Percentiles rank a stretch among this genome's conserved stretches.
These are phyloP conservation scores for Aurinia saxatilis DNA, from an alignment of 345 rosid genomes.

Conservation along the genomic window DNA sequence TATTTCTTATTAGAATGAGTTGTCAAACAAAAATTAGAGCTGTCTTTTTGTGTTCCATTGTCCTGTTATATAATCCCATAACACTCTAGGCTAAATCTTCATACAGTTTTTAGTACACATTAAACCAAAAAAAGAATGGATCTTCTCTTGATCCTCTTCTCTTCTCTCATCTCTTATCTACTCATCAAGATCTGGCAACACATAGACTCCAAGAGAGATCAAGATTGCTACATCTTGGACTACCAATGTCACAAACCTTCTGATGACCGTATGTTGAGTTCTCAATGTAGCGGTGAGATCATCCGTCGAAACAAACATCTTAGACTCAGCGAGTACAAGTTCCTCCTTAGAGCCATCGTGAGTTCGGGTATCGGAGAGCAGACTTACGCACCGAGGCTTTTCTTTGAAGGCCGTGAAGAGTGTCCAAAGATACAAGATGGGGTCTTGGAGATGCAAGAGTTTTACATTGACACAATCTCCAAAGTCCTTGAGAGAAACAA, in stretches of 20 bases:
- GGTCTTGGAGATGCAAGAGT: slow-evolving; percentile 45
- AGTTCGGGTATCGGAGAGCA: slow-evolving; percentile 71
- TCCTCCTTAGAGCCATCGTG: slow-evolving; percentile 49
- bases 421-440: slow-evolving; percentile 34
- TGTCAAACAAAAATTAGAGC: slow-evolving; percentile 11
- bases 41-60: neutral
- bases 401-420: slow-evolving; percentile 47
- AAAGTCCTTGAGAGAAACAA: slow-evolving; percentile 42
- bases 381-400: slow-evolving; percentile 48
- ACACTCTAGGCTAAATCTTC: slow-evolving; percentile 4
- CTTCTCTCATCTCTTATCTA: slow-evolving; percentile 22
- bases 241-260: slow-evolving; percentile 62
- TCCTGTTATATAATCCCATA: slow-evolving; percentile 23
- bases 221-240: slow-evolving; percentile 54
- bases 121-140: slow-evolving; percentile 27
- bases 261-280: slow-evolving; percentile 43
- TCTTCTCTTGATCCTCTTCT: slow-evolving; percentile 21
- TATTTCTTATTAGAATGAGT: slow-evolving; percentile 14
- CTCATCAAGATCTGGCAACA: slow-evolving; percentile 27
- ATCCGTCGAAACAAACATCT: slow-evolving; percentile 46
- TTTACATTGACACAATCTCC: slow-evolving; percentile 41
- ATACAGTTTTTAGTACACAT: slow-evolving; percentile 3
- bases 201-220: slow-evolving; percentile 28
- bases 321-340: slow-evolving; percentile 47
- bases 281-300: slow-evolving; percentile 34